Conservation (phyloP, 2,329 filamentous ascomycete genomes). For the Kalaharituber pfeilii region DNA sequence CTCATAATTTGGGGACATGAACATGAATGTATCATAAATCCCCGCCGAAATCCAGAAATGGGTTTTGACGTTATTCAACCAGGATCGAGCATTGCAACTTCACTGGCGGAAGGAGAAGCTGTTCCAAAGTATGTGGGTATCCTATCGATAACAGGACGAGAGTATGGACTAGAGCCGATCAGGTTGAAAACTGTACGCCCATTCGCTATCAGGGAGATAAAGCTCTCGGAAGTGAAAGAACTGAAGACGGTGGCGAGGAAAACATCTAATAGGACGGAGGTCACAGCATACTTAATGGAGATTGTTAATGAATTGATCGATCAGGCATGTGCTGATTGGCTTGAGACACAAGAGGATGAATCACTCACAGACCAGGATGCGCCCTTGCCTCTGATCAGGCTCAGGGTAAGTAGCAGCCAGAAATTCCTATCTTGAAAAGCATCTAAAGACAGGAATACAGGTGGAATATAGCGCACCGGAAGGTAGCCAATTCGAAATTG, state of each 20-base stretch:
- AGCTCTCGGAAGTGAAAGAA: constrained; percentile 54
- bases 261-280: constrained; percentile 63
- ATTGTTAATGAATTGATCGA: constrained; percentile 77
- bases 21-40: constrained; percentile 86
- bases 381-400: constrained; percentile 67
- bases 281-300: constrained; percentile 58
- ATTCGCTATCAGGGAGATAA: constrained; percentile 71
- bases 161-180: constrained; percentile 65
- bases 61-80: constrained; percentile 95
- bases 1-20: constrained; percentile 94
- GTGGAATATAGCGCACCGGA: constrained; percentile 80
- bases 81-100: constrained; percentile 89
- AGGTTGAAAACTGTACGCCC: constrained; percentile 77
- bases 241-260: constrained; percentile 64
- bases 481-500: constrained; percentile 70
- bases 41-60: constrained; percentile 63
- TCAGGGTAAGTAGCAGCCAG: constrained; percentile 36
- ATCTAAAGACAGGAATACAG: background rate
- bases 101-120: constrained; percentile 73
- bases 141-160: constrained; percentile 61
- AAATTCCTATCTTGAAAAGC: background rate
- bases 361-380: constrained; percentile 40
- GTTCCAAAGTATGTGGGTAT: constrained; percentile 83
- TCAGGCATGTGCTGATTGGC: constrained; percentile 67
- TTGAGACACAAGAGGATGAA: constrained; percentile 50